Evolutionary conservation across 352 stramenopile species (phyloP).

Genomic region (Pythium pectinolyticum): DNA sequence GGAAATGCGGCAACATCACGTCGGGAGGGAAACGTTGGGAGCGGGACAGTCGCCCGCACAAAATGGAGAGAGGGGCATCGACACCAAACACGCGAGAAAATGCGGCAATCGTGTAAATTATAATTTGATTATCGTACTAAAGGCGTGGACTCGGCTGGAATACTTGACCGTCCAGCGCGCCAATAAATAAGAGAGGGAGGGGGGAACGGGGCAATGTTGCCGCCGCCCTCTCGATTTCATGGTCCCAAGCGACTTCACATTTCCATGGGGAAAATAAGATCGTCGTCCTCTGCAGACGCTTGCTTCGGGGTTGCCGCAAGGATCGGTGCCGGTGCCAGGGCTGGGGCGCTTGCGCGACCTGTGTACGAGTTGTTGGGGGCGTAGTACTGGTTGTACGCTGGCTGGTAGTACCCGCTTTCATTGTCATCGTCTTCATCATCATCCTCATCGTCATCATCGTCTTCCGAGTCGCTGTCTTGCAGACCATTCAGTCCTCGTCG

Average conservation of each 20-base stretch:
- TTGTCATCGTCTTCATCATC: constrained; percentile 16
- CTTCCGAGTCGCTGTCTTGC: constrained; percentile 15
- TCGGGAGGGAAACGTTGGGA: too few species aligned
- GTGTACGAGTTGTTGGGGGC: constrained; percentile 20
- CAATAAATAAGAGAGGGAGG: constrained; percentile 18
- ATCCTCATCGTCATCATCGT: constrained; percentile 23
- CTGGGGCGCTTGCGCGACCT: constrained; percentile 5
- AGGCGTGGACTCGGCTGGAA: neutral
- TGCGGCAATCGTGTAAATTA: constrained; percentile 4
- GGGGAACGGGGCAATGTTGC: too few species aligned
- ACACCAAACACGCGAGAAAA: too few species aligned
- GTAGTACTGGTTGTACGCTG: constrained; percentile 28
- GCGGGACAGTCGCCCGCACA: too few species aligned
- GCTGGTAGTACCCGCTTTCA: constrained; percentile 20
- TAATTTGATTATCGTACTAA: constrained; percentile 10
- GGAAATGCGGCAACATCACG: too few species aligned
- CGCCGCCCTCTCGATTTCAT: too few species aligned
- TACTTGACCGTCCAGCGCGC: too few species aligned
- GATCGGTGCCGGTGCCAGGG: neutral
- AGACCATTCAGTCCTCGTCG: constrained; percentile 17
- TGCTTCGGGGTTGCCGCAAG: neutral
- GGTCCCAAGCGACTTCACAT: constrained; percentile 7
- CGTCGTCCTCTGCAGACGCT: constrained; percentile 11
- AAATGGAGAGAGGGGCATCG: too few species aligned
- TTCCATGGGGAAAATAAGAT: constrained; percentile 29